These are phyloP conservation scores for Medicago lupulina DNA, from an alignment of 306 rosid species.

Conservation along the genomic window DNA sequence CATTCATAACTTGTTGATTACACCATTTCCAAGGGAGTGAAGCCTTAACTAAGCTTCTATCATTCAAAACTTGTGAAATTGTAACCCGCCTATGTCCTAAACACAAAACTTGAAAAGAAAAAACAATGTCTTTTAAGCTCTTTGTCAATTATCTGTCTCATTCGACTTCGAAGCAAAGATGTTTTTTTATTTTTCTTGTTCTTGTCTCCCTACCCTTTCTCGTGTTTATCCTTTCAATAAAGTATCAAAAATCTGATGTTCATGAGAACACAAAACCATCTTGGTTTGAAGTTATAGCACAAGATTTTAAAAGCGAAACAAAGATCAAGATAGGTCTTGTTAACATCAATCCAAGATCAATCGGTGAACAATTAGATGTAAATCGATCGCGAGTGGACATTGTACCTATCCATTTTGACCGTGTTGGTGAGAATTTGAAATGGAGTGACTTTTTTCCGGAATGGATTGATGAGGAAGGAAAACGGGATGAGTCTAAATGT, in stretches of 20 bases:
- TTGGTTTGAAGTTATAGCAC: slow-evolving; percentile 52
- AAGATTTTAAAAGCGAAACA: slow-evolving; percentile 2
- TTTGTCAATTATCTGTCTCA: background rate
- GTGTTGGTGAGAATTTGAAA: slow-evolving; percentile 30
- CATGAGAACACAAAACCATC: background rate
- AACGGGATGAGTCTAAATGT: slow-evolving; percentile 54
- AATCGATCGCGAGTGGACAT: slow-evolving; percentile 23
- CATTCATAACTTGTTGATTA: slow-evolving; percentile 22
- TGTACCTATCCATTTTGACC: slow-evolving; percentile 46
- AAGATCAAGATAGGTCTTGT: slow-evolving; percentile 65
- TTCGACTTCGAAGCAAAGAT: background rate
- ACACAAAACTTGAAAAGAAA: slow-evolving; percentile 1
- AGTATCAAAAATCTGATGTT: slow-evolving; percentile 10
- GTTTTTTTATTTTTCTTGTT: background rate
- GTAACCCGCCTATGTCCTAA: background rate
- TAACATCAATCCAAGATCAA: slow-evolving; percentile 40
- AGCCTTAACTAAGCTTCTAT: background rate
- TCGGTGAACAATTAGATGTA: slow-evolving; percentile 5
- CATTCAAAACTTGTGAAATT: slow-evolving; percentile 13
- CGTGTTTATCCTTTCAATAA: background rate
- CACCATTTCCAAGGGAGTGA: background rate
- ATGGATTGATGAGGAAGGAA: slow-evolving; percentile 69
- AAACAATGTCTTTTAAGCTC: slow-evolving; percentile 48
- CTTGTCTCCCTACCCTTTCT: background rate
- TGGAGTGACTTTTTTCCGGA: slow-evolving; percentile 70